phyloP scores from a whole-genome alignment of 192 early-diverging fungal species.

The Rhizophagus sp. region DNA sequence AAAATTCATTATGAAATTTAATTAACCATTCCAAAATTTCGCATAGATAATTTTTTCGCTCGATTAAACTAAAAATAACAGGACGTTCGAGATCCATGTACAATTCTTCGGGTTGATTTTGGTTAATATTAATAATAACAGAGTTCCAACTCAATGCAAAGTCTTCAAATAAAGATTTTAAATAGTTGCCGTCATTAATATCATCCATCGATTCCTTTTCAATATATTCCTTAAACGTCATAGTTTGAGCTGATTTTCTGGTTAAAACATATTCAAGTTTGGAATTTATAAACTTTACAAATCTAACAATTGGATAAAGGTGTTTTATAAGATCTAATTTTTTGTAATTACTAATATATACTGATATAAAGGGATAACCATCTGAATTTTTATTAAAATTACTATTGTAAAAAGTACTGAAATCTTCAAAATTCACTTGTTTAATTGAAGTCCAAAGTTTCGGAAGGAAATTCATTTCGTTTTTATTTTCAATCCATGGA shows the following conservation, averaged over 20 bases:
- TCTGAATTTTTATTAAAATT: background rate
- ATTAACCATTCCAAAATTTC: background rate
- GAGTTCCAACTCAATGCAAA: background rate
- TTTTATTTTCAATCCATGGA: background rate
- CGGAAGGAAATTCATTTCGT: background rate
- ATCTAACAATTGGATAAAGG: slow-evolving; percentile 24
- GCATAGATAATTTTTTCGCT: background rate
- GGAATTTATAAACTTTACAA: slow-evolving; percentile 9
- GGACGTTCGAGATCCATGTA: background rate
- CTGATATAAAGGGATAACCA: slow-evolving; percentile 21
- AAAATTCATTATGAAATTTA: background rate
- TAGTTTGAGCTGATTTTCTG: slow-evolving; percentile 8
- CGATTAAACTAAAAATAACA: background rate
- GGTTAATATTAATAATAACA: background rate
- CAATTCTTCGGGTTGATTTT: background rate
- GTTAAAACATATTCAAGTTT: slow-evolving; percentile 14
- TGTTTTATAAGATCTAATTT: slow-evolving; percentile 1
- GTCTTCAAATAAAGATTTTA: background rate
- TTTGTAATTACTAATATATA: slow-evolving; percentile 24
- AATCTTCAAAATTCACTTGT: background rate
- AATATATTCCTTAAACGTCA: background rate
- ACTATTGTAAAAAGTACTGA: background rate
- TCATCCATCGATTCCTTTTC: background rate
- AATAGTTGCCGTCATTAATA: background rate
- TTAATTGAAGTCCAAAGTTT: slow-evolving; percentile 15